Percentiles rank a stretch among this genome's conserved stretches.
Evolutionary conservation across 2,329 filamentous ascomycete genomes (phyloP).

Genomic region (Botrytis medusae): DNA sequence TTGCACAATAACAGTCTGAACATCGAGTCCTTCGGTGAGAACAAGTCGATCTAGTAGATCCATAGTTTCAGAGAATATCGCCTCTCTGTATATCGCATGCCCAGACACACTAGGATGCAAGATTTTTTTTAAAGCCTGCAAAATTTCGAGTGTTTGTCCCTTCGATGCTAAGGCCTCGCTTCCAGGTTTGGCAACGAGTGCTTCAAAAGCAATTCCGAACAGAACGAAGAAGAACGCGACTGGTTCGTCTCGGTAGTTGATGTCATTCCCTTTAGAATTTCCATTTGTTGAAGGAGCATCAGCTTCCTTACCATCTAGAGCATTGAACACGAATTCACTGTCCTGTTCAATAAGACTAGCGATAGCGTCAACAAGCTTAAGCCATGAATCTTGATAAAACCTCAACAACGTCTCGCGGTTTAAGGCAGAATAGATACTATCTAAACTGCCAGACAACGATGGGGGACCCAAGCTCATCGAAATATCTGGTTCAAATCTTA

Average conservation of each 20-base stretch:
- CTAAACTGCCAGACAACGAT: conserved; percentile 79
- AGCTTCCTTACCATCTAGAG: conserved; percentile 79
- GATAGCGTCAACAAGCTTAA: conserved; percentile 95
- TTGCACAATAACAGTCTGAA: conserved; percentile 90
- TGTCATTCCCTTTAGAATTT: conserved; percentile 67
- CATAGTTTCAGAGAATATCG: conserved; percentile 96
- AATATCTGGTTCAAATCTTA: conserved; percentile 96
- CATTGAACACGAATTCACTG: conserved; percentile 96
- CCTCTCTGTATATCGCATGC: conserved; percentile 93
- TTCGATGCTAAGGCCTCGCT: conserved; percentile 67
- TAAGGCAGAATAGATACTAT: conserved; percentile 90
- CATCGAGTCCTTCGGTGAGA: conserved; percentile 82
- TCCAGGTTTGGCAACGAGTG: conserved; percentile 77
- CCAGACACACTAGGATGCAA: conserved; percentile 91
- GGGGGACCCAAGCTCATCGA: conserved; percentile 84
- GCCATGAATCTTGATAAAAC: conserved; percentile 97
- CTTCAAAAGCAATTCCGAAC: conserved; percentile 95
- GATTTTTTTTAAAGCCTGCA: conserved; percentile 92
- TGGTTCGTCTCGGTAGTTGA: conserved; percentile 97
- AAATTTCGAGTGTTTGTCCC: conserved; percentile 81
- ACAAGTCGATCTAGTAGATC: conserved; percentile 90
- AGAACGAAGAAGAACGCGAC: conserved; percentile 99
- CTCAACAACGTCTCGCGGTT: conserved; percentile 90
- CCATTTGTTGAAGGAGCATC: conserved; percentile 43
- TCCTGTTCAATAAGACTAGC: conserved; percentile 97